Evolutionary conservation across 192 early-diverging fungal species (phyloP), one percentile per base, ranked within the genome.

Genomic region (Kickxella alabastrina): DNA sequence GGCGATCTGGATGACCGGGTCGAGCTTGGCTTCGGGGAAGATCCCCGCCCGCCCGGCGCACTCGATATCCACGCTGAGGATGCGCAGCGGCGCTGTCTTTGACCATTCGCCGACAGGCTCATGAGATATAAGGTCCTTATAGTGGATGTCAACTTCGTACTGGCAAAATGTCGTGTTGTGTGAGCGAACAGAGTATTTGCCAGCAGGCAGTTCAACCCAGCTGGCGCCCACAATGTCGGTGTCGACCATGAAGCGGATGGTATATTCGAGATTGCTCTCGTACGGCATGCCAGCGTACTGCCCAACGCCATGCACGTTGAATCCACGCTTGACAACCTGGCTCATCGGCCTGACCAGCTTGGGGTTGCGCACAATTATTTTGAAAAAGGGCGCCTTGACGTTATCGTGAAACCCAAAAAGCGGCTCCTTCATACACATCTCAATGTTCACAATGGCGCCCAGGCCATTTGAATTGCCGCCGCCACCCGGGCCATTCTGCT

Each of bases 41-140:
- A 93, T 74, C 41, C 96, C 96, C 54, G 92, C 89, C 12, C 96
- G 79, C 21, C 96, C 96, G 22, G 92, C 89, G 47, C 96, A 99
- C 73, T 99, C 96, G 50, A 99, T 99, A 87, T 99, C 96, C 55
- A 99, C 93, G 54, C 91, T 93, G 36, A 99, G 60, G 49, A 99
- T 88, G 31, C 96, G 82, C 28, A 97, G 77, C 3, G 96, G 96
- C 4, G 96, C 96, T 44, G 94, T 84, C 55, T 92, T 86, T 15
- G 85, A 88, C 90, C 92, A 97, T 37, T 95, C 87, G 43, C 84
- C 87, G 48, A 93, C 91, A 3, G 94, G 86, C 22, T 86, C 76
- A 52, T 97, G 90, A 12, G 88, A 79, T 38, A 93, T 77, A 14
- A 98, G 59, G 51, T 92, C 79, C 6, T 82, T 79, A 62, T 83